Evolutionary conservation across 2,329 filamentous ascomycete genomes (phyloP).

Genomic region (Trichoderma koningiopsis): DNA sequence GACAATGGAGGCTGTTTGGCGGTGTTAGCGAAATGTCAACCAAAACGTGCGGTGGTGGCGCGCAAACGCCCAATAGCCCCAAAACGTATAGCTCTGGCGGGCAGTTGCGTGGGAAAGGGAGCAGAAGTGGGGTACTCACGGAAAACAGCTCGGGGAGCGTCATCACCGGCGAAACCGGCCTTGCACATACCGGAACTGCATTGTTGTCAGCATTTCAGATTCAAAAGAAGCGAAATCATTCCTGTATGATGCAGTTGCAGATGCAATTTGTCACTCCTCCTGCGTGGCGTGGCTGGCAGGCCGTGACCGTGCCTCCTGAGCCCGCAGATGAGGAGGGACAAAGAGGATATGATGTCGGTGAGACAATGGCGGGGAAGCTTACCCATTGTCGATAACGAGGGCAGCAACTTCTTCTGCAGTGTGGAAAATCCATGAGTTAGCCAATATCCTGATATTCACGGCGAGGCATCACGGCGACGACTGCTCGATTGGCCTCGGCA

Average conservation of each 20-base stretch:
- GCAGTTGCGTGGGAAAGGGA: constrained; percentile 27
- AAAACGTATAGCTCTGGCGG: constrained; percentile 27
- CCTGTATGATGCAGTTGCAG: background rate
- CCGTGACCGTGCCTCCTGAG: background rate
- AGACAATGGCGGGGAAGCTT: constrained; percentile 58
- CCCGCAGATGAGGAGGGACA: constrained; percentile 9
- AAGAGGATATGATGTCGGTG: constrained; percentile 38
- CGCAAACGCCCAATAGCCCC: constrained; percentile 24
- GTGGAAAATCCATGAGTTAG: constrained; percentile 46
- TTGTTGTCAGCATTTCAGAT: constrained; percentile 25
- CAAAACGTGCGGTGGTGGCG: constrained; percentile 17
- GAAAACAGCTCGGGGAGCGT: constrained; percentile 99
- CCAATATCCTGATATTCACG: constrained; percentile 29
- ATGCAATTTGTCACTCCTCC: constrained; percentile 1
- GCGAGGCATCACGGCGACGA: constrained; percentile 18
- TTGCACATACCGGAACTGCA: constrained; percentile 99
- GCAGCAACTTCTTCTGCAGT: constrained; percentile 97
- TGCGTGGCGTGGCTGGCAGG: constrained; percentile 14
- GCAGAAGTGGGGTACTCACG: constrained; percentile 70
- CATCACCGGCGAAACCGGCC: constrained; percentile 99
- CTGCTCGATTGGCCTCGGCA: constrained; percentile 14
- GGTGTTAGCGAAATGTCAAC: constrained; percentile 14
- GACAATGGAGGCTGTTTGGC: constrained; percentile 88
- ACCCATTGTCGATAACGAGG: constrained; percentile 99
- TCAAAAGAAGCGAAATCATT: background rate